Evolutionary conservation across 176 grass and related monocot species (phyloP), one percentile per base, ranked within the genome.

Genomic region (Oryza coarctata): DNA sequence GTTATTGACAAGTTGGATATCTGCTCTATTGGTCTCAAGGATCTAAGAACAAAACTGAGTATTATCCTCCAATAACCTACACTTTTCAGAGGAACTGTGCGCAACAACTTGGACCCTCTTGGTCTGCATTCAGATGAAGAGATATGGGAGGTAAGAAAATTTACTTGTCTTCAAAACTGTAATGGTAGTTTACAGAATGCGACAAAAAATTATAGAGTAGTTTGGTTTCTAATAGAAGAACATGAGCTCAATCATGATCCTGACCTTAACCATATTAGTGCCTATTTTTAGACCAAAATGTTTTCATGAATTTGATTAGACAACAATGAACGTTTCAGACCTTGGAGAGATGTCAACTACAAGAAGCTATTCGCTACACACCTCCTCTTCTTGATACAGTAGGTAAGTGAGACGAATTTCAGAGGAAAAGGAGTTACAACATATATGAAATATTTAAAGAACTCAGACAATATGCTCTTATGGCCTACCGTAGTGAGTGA

Each of bases 31-130:
- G 95, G 95, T 32, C 87, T 98, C 27, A 94, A 94, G 77, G 95
- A 98, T 84, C 87, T 98, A 60, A 94, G 95, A 83, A 98, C 87
- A 71, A 98, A 98, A 86, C 74, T 98, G 60, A 98, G 92, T 83
- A 98, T 98, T 63, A 98, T 98, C 60, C 95, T 92, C 60, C 95
- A 98, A 86, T 92, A 98, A 79, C 90, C 95, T 55, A 98, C 95
- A 70, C 95, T 94, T 73, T 98, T 98, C 78, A 93, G 90, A 82
- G 95, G 95, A 81, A 94, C 86, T 3, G 87, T 98, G 27, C 80
- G 95, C 62, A 93, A 71, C 23, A 98, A 98, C 85, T 82, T 98
- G 90, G 95, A 94, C 63, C 95, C 95, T 29, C 92, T 98, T 76
- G 88, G 88, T 27, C 68, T 85, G 84, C 88, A 98, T 44, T 89